phyloP scores from a whole-genome alignment of 345 rosid genomes.

The Orychophragmus violaceus region DNA sequence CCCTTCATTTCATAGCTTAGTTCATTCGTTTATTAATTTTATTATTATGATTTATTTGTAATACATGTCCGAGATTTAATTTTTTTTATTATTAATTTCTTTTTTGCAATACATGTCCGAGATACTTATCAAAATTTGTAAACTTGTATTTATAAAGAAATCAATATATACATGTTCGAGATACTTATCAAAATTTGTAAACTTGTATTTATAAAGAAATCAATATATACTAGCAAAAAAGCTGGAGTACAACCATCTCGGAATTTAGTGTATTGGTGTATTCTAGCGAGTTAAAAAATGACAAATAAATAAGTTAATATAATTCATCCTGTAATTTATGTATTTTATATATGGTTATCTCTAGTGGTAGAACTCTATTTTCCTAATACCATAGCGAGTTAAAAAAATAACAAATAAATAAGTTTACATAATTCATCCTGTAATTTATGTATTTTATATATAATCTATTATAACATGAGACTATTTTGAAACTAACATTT shows the following conservation, averaged over 20 bases:
- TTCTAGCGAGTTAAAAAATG: neutral
- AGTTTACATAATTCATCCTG: neutral
- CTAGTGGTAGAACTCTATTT: neutral
- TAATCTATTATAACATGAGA: too few species aligned
- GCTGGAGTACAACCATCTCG: neutral
- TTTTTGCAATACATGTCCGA: too few species aligned
- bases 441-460: neutral
- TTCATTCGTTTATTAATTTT: neutral
- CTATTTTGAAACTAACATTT: too few species aligned
- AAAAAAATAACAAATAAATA: neutral
- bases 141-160: neutral
- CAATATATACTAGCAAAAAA: neutral
- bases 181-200: neutral
- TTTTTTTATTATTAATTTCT: too few species aligned
- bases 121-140: neutral
- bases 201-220: neutral
- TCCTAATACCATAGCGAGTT: neutral
- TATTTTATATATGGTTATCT: too few species aligned
- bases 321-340: neutral
- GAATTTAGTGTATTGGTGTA: neutral
- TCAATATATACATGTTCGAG: too few species aligned
- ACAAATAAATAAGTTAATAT: too few species aligned
- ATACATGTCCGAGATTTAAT: neutral
- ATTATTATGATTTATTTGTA: neutral
- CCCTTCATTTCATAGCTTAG: neutral